A percentile compares a stretch with the other conserved stretches of the same genome.
Evolutionary conservation across 2,329 filamentous ascomycete species (phyloP).

Genomic region (Fusarium tupiense): DNA sequence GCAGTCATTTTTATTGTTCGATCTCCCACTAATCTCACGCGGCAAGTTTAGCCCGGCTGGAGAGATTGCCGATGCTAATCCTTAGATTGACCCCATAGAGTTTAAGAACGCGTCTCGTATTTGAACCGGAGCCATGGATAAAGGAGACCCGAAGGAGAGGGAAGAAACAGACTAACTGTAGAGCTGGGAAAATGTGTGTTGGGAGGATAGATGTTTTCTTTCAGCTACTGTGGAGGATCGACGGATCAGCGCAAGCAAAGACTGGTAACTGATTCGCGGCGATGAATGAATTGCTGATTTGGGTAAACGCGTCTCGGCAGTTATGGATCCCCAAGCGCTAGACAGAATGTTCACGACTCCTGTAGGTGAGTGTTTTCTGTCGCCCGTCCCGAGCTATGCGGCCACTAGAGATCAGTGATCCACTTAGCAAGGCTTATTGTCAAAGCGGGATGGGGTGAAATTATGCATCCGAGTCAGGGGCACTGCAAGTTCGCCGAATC

Average conservation of each 20-base stretch:
- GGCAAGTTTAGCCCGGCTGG: not conserved
- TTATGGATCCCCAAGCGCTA: not conserved
- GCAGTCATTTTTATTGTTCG: not conserved
- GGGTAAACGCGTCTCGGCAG: not conserved
- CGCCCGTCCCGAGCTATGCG: not conserved
- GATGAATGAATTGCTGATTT: not conserved
- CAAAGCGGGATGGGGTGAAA: not conserved
- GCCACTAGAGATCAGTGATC: not conserved
- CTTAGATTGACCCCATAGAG: not conserved
- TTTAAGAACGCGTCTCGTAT: not conserved
- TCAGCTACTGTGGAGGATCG: not conserved
- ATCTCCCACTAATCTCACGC: not conserved
- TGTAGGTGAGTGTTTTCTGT: not conserved
- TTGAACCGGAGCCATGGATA: not conserved
- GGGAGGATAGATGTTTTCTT: not conserved
- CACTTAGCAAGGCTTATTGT: not conserved
- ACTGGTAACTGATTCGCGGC: not conserved
- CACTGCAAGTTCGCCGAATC: not conserved
- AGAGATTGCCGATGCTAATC: not conserved
- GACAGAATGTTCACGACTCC: not conserved
- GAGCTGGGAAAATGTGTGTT: fast-evolving
- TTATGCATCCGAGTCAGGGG: not conserved
- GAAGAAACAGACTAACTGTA: fast-evolving
- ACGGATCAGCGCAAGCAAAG: not conserved
- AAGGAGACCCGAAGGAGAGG: not conserved